Percentiles rank a stretch among this genome's conserved stretches.
Evolutionary conservation across 2,329 filamentous ascomycete genomes (phyloP).

Genomic region (Phaeophleospora eucalypticola): DNA sequence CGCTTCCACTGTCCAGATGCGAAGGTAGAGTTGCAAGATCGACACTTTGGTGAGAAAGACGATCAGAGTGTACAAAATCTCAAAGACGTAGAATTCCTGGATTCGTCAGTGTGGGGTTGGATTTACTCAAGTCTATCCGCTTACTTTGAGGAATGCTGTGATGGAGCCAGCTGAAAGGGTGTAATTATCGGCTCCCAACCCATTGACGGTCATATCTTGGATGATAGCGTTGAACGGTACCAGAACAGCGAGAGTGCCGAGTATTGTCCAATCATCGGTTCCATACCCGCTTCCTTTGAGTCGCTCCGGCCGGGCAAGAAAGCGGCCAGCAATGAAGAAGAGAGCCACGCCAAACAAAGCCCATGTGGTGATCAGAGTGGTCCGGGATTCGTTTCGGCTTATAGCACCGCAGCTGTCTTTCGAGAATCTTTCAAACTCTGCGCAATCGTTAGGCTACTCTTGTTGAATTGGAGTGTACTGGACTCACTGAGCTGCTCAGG

Average conservation of each 20-base stretch:
- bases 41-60: constrained; percentile 19
- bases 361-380: constrained; percentile 14
- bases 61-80: constrained; percentile 17
- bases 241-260: constrained; percentile 12
- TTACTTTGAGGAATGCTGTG: constrained; percentile 16
- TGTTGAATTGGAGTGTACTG: background rate
- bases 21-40: constrained; percentile 19
- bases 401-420: constrained; percentile 16
- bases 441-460: constrained; percentile 1
- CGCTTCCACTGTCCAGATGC: constrained; percentile 19
- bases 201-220: constrained; percentile 18
- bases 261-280: constrained; percentile 19
- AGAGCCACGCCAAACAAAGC: constrained; percentile 15
- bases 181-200: constrained; percentile 17
- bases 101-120: background rate
- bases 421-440: constrained; percentile 15
- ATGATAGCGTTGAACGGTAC: constrained; percentile 15
- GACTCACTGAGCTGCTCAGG: constrained; percentile 16
- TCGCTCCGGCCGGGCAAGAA: constrained; percentile 16
- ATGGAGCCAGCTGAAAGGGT: constrained; percentile 15
- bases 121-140: background rate
- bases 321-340: constrained; percentile 16
- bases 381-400: constrained; percentile 8
- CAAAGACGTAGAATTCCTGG: constrained; percentile 20
- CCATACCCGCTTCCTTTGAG: constrained; percentile 20